phyloP scores from a whole-genome alignment of 768 basidiomycete genomes.

The Leucogyrophana mollusca region DNA sequence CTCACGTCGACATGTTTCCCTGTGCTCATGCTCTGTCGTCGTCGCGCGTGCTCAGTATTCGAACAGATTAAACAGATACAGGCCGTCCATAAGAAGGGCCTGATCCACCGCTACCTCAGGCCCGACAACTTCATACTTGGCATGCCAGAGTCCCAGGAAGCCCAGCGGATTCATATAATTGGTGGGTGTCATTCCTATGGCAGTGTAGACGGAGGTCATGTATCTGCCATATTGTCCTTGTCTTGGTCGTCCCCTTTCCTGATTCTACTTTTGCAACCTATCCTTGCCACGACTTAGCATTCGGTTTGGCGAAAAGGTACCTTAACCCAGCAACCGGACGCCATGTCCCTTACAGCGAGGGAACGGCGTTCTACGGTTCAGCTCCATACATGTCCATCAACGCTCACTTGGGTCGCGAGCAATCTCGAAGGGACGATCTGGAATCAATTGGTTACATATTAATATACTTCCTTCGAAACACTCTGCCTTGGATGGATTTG shows the following conservation, averaged over 20 bases:
- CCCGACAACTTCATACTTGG: conserved; percentile 99
- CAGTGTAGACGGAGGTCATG: too few species aligned
- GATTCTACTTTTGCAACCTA: background rate
- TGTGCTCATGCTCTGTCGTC: too few species aligned
- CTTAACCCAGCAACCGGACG: conserved; percentile 96
- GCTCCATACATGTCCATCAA: conserved; percentile 99
- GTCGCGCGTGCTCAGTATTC: background rate
- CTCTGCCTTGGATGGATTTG: conserved; percentile 96
- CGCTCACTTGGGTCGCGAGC: conserved; percentile 94
- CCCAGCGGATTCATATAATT: conserved; percentile 85
- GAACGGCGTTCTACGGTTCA: conserved; percentile 94
- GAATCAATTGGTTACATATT: conserved; percentile 98
- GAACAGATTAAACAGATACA: conserved; percentile 91
- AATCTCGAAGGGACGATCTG: conserved; percentile 91
- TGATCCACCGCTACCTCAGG: conserved; percentile 99
- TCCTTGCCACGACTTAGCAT: conserved; percentile 53
- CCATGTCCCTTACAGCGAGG: conserved; percentile 98
- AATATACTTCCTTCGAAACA: conserved; percentile 98
- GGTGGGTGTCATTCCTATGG: conserved; percentile 50
- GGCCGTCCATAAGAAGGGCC: conserved; percentile 95
- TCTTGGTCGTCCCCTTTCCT: conserved; percentile 1
- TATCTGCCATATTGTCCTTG: too few species aligned
- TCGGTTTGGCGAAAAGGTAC: conserved; percentile 99
- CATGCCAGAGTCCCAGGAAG: conserved; percentile 85
- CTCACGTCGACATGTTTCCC: too few species aligned